Base-by-base conservation (phyloP, 257 asterid genomes). In the Rauvolfia tetraphylla region DNA sequence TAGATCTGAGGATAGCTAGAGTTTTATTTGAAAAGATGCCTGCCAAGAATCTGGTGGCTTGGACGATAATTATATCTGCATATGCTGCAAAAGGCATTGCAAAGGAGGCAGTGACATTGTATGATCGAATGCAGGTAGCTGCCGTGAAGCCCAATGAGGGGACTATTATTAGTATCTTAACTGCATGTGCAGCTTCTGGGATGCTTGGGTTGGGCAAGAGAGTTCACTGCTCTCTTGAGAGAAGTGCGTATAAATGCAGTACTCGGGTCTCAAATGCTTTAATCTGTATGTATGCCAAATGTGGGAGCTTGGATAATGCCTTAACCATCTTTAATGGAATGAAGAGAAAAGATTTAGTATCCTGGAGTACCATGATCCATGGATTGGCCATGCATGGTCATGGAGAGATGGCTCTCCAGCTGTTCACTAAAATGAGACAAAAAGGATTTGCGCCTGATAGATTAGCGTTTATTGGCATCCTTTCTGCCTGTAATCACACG, bases 301-400 rank as follows among this genome's bases (percentile, higher is more conserved):
- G 95, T 63, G 98, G 97, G 78, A 77, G 80, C 86, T 83, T 93
- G 88, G 83, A 81, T 59, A 75, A 76, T 73, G 96, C 97, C 4
- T 84, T 84, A 83, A 62, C 61, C 41, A 69, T 84, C 58, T 92
- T 93, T 57, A 75, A 89, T 25, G 84, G 66, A 58, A 86, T 84
- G 83, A 53, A 71, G 59, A 79, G 81, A 25, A 89, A 85, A 81
- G 93, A 93, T 79, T 49, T 91, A n/a, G 86, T 88, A 25, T 84
- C 97, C 12, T 93, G 98, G 96, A 92, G 90, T 79, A 85, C 88
- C 29, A 89, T 91, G 97, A 92, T 93, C 78, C 93, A 90, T 41
- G 97, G 93, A 58, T 75, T 88, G 46, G 96, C 92, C 44, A 81
- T 87, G 81, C 93, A 90, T 76, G 97, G 98, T 44, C 81, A 79